phyloP scores from a whole-genome alignment of 2,329 filamentous ascomycete genomes.

The Dothistroma septosporum region DNA sequence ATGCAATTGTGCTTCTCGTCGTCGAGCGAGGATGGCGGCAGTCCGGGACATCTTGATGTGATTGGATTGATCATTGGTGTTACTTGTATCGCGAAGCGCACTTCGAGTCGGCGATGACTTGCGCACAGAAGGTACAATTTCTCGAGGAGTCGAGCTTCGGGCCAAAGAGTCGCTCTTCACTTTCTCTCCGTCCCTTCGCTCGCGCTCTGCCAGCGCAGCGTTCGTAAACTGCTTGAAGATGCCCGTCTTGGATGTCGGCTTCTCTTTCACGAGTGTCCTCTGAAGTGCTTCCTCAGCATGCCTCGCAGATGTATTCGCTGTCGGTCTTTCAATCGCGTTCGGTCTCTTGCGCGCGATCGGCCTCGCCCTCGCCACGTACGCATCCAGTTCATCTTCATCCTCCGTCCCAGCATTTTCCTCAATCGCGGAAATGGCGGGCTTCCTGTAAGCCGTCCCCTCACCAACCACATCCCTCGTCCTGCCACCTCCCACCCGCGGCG shows the following conservation, averaged over 20 bases:
- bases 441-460: not conserved
- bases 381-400: slow-evolving; percentile 28
- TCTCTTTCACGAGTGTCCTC: slow-evolving; percentile 3
- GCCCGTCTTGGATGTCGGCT: slow-evolving; percentile 4
- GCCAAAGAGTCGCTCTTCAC: not conserved
- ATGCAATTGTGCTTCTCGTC: not conserved
- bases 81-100: not conserved
- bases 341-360: not conserved
- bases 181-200: not conserved
- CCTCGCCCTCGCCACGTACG: not conserved
- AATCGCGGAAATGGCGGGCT: slow-evolving; percentile 1
- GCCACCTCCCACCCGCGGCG: slow-evolving; percentile 30
- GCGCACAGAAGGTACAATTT: not conserved
- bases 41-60: not conserved
- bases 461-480: slow-evolving; percentile 11
- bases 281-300: not conserved
- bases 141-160: not conserved
- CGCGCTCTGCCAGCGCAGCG: not conserved
- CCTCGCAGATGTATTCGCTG: not conserved
- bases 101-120: not conserved
- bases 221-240: slow-evolving; percentile 22
- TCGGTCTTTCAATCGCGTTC: not conserved
- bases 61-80: not conserved
- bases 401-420: slow-evolving; percentile 12
- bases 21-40: not conserved